Base-by-base conservation (phyloP, 805 yeast species). In the Saccharomycopsis malanga region DNA sequence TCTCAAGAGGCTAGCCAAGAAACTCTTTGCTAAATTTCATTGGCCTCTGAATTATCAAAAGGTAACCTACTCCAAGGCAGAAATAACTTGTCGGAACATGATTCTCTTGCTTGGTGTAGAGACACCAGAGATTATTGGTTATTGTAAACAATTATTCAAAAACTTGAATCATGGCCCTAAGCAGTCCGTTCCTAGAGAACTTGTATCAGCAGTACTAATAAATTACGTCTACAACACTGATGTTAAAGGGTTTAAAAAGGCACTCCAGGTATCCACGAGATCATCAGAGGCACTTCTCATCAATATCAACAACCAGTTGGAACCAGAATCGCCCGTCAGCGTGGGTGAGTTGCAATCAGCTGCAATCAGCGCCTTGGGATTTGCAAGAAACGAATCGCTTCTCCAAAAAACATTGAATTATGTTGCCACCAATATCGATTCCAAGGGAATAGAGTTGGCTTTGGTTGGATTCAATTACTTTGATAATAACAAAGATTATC, bases 311-410 rank as follows among this genome's bases (percentile, higher is more conserved):
- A 51, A 51, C 42, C 18, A 27, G 14, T 10, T 23, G 7, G 45
- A 48, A 10, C 30, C n/a, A 2, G 67, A 71, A 38, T 68, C 69
- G 2, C 70, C 77, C 4, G 64, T 65, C 9, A 63, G 62, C 9
- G 38, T 32, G 2, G 20, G 58, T 10, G 75, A 74, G 15, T 60
- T 81, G 23, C 83, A 79, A 58, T 71, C 76, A 2, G 67, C 72
- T 5, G 82, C 85, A 0, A 61, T 81, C 4, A 67, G 74, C 32
- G 69, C 82, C 3, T 60, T 83, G 15, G 77, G 83, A 0, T 79
- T 70, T 55, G 68, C 70, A 20, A 55, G 61, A 9, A 69, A 71
- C 41, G 60, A 58, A 6, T 76, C 73, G 14, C 17, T 49, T 10
- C 59, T 81, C 47, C 64, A 66, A 34, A 76, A 78, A 56, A 70